Evolutionary conservation across 1,139 yeast genomes (phyloP), one percentile per base, ranked within the genome.

Genomic region (Yamadazyma aaseri): DNA sequence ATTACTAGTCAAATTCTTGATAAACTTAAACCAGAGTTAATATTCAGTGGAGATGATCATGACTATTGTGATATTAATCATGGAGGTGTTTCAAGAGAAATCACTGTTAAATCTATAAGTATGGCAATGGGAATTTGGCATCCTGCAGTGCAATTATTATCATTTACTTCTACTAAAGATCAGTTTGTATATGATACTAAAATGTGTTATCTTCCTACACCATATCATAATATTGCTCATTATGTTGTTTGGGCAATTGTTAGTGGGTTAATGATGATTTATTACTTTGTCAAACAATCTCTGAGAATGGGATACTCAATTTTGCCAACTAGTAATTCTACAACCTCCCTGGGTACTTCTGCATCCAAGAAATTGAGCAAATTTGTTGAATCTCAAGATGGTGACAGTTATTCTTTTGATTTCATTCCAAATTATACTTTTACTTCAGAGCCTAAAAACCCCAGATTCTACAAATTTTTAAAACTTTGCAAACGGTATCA

Each of bases 91-190:
- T 33, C 50, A 2, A 50, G 71, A 20, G 80, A 74, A 45, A 58
- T 75, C 37, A 74, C 79, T 18, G 78, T 76, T 21, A 76, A 76
- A 46, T 72, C 80, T 16, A 68, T 76, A 7, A 71, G 78, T 29
- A 72, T 76, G 79, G 81, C 81, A 17, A 76, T 75, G 81, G 81
- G 81, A 1, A 72, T 73, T 21, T 50, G 55, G 34, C 56, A 56
- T 28, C 82, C 82, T 0, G 81, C 79, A 0, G 77, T 76, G 3
- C 79, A 76, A 46, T 45, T 76, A 27, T 50, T 76, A 6, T 53
- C 76, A 0, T 59, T 64, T 44, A 31, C 47, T 2, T 50, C 49
- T 30, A 15, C 27, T 2, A 47, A 44, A 23, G 50, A 52, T 8
- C 42, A 41, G 12, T 58, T 60, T 40, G 41, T 46, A 4, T 71